Conservation (phyloP, 306 rosid species). For the Prunus padus region DNA sequence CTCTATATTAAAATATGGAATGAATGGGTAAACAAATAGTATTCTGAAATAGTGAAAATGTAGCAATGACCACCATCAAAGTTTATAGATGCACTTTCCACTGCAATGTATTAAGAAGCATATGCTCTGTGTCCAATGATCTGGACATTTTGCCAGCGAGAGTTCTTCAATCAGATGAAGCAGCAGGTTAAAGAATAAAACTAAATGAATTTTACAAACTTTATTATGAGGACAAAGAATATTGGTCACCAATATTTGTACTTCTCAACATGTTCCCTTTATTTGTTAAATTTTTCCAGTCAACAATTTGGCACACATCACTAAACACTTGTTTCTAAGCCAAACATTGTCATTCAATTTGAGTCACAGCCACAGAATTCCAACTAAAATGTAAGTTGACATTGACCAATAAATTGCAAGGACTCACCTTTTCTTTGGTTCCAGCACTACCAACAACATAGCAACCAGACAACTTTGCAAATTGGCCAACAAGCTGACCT, state of each 20-base stretch:
- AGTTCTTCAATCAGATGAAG: not conserved
- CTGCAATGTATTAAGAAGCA: not conserved
- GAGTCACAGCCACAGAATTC: not conserved
- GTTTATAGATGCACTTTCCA: not conserved
- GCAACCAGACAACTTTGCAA: constrained; percentile 37
- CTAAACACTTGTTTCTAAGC: not conserved
- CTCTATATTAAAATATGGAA: not conserved
- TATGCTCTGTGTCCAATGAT: not conserved
- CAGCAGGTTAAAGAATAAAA: not conserved
- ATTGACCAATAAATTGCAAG: not conserved
- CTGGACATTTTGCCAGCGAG: not conserved
- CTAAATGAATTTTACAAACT: not conserved
- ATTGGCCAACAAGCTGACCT: constrained; percentile 44
- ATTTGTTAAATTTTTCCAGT: not conserved
- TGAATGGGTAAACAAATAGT: not conserved
- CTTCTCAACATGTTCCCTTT: not conserved
- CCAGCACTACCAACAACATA: constrained; percentile 40
- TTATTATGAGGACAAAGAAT: not conserved
- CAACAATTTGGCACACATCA: not conserved
- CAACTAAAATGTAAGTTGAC: not conserved
- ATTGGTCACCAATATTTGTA: not conserved
- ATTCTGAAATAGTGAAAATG: not conserved
- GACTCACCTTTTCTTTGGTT: constrained; percentile 30
- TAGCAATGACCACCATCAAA: not conserved
- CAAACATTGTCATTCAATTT: not conserved